Base-by-base conservation (phyloP, 352 stramenopile species). In the Phytophthora crassamura region DNA sequence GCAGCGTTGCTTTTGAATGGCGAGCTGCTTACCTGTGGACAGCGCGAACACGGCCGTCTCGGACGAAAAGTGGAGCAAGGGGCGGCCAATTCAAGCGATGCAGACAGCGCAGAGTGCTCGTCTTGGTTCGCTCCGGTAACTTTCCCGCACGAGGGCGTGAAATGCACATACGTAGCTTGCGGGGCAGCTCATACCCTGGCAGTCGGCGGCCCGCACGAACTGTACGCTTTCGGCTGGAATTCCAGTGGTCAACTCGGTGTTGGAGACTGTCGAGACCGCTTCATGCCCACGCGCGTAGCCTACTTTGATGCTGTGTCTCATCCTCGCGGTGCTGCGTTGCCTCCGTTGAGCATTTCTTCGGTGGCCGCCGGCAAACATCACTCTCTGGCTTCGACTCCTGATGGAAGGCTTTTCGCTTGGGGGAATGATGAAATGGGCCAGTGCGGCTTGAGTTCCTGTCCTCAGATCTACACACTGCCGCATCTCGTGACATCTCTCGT, bases 401-500 rank as follows among this genome's bases (percentile, higher is more conserved):
- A 93, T 50, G 74, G 69, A 11, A 68, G 78, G 7, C 51, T 91
- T 5, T 91, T 90, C 48, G 78, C 84, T 0, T 93, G 84, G 84
- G 84, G 84, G 1, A 88, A 76, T 43, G 82, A 90, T 45, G 84
- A 91, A 59, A 77, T 91, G 30, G 81, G 84, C 11, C 84, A 93
- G 67, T 93, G 84, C 38, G 82, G 84, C 40, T 47, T 93, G 33
- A 76, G 72, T 2, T 67, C 75, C n/a, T 90, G 82, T 58, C 80
- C 84, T 20, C 82, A 93, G 57, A 77, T 90, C 32, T 93, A 93
- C 59, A 93, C 78, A 0, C 50, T 90, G n/a, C 84, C 84, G 2
- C 82, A 90, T 50, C 69, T 93, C 28, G 84, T 91, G 5, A 52
- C 57, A 3, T 90, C 84, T 14, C 60, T 82, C 6, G 59, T 89